Conservation (phyloP, 805 yeast species). For the Pichia pseudocactophila region DNA sequence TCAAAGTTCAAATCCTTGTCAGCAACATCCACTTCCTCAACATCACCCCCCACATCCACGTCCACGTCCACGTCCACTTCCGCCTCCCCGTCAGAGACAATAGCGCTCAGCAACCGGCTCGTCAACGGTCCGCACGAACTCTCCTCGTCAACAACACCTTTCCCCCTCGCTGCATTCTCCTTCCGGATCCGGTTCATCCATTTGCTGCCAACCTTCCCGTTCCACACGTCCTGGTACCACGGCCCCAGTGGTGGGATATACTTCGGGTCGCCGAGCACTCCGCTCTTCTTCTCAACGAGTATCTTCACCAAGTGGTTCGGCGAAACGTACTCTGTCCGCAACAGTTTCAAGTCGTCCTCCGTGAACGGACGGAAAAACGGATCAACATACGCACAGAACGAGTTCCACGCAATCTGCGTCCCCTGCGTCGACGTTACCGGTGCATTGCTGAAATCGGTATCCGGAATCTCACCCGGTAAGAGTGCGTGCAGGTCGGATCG, state of each 20-base stretch:
- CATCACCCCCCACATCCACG: not conserved
- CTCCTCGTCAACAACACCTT: slow-evolving; percentile 56
- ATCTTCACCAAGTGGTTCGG: slow-evolving; percentile 1
- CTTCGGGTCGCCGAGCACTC: slow-evolving; percentile 42
- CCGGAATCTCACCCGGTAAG: slow-evolving; percentile 85
- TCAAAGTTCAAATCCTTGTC: slow-evolving; percentile 50
- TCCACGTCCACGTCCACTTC: slow-evolving; percentile 1
- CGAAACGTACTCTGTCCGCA: slow-evolving; percentile 39
- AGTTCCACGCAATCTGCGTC: slow-evolving; percentile 77
- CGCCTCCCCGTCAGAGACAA: slow-evolving; percentile 40
- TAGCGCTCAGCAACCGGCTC: slow-evolving; percentile 73
- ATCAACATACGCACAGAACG: slow-evolving; percentile 79
- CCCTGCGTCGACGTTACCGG: slow-evolving; percentile 54
- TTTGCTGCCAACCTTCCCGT: slow-evolving; percentile 20
- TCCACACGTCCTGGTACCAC: slow-evolving; percentile 76
- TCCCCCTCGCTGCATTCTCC: slow-evolving; percentile 43
- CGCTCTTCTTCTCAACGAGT: slow-evolving; percentile 1
- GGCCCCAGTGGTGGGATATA: slow-evolving; percentile 82
- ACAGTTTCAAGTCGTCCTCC: slow-evolving; percentile 74
- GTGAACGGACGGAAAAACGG: slow-evolving; percentile 68
- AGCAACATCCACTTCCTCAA: not conserved
- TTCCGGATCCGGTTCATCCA: slow-evolving; percentile 21
- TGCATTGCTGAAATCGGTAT: slow-evolving; percentile 72
- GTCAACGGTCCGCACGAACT: slow-evolving; percentile 89
- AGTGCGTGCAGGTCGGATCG: slow-evolving; percentile 60